A percentile compares a stretch with the other conserved stretches of the same genome.
These are phyloP conservation scores for Noccaea bulbosa DNA, from an alignment of 345 rosid genomes.

Conservation along the genomic window DNA sequence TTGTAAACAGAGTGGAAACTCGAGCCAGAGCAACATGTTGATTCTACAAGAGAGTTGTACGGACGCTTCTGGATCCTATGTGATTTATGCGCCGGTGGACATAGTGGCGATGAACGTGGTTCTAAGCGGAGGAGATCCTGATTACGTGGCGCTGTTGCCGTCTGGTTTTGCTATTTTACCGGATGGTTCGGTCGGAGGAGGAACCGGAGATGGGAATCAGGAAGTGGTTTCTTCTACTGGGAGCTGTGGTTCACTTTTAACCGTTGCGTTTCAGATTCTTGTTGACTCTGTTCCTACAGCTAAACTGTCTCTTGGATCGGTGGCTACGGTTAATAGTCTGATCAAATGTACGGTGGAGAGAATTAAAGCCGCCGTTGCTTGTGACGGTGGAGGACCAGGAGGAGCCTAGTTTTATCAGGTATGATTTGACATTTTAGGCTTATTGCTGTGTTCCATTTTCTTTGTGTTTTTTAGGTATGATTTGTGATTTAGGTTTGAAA, in stretches of 20 bases:
- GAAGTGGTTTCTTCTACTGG: conserved; percentile 36
- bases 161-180: conserved; percentile 98
- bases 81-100: conserved; percentile 94
- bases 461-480: conserved; percentile 31
- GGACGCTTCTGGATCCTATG: conserved; percentile 90
- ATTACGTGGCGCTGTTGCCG: conserved; percentile 90
- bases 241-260: conserved; percentile 71
- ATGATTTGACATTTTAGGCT: background rate
- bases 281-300: conserved; percentile 93
- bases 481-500: conserved; percentile 1
- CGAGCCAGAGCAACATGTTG: conserved; percentile 98
- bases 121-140: conserved; percentile 89
- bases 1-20: conserved; percentile 67
- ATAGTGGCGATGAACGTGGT: conserved; percentile 86
- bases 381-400: conserved; percentile 33
- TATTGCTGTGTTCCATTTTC: background rate
- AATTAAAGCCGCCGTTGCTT: conserved; percentile 73
- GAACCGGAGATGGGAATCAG: conserved; percentile 37
- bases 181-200: conserved; percentile 62
- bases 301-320: conserved; percentile 90
- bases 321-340: conserved; percentile 89
- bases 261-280: conserved; percentile 93
- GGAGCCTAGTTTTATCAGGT: conserved; percentile 37
- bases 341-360: conserved; percentile 94
- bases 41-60: conserved; percentile 92